Base-by-base conservation (phyloP, 768 basidiomycete genomes). In the Phaeotremella skinneri region DNA sequence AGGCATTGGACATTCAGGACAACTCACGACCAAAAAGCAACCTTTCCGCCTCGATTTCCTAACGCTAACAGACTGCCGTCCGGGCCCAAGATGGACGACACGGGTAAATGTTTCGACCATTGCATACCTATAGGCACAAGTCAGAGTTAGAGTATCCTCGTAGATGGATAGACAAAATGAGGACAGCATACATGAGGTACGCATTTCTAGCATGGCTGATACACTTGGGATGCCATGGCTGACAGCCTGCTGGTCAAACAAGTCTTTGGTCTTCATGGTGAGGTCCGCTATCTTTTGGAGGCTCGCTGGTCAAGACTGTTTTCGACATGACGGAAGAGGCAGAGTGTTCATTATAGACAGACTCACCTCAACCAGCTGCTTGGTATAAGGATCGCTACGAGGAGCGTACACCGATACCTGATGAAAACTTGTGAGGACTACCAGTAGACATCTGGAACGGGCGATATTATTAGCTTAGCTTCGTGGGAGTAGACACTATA, bases 341-440 rank as follows among this genome's bases (percentile, higher is more conserved):
- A 6, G n/a, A 32, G 4, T 2, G 14, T 13, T 52, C 9, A 23
- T 29, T 6, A 14, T 2, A 43, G 34, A 17, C 3, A 16, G 13
- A 49, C 66, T 11, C 37, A 72, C 69, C 53, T 70, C 67, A 27
- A 59, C 60, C 64, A 67, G 70, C 39, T 60, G 57, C 31, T 69
- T 70, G 25, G 59, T 55, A 25, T 61, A 62, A 13, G 69, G 61
- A 52, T 70, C 72, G 16, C 54, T 56, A 2, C 59, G 34, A 4
- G 72, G 69, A 9, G 64, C 56, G 50, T 63, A 70, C 7, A 73
- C 56, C 6, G 67, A 69, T 1, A 73, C 59, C 39, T 73, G 69
- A 20, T 62, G 51, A 27, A 23, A 31, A 32, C 49, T 62, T 23
- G 42, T 63, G 34, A 70, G 52, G 14, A 67, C 47, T 1, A 62